These are phyloP conservation scores for Ambrosiella beaveri DNA, from an alignment of 2,329 filamentous ascomycete species.

Conservation along the genomic window DNA sequence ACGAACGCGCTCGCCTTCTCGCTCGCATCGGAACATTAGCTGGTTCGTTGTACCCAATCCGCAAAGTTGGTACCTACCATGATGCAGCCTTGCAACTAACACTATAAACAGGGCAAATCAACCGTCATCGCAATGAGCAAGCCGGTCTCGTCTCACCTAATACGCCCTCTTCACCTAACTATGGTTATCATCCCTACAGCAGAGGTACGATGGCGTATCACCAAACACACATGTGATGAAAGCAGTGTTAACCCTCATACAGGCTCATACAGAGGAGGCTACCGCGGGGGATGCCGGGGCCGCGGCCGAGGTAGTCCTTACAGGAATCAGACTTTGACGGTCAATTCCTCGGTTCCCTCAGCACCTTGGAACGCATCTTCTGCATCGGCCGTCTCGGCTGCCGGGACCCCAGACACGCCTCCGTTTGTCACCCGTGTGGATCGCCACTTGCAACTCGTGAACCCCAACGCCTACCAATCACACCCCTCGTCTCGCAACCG, in stretches of 20 bases:
- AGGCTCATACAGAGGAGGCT: conserved; percentile 14
- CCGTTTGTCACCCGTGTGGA: conserved; percentile 55
- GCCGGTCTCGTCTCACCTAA: conserved; percentile 18
- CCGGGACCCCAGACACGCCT: conserved; percentile 15
- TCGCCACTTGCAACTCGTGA: conserved; percentile 69
- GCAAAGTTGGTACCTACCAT: not conserved
- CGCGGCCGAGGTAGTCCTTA: conserved; percentile 16
- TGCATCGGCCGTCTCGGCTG: conserved; percentile 18
- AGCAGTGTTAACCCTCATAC: not conserved
- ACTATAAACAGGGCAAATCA: conserved; percentile 50
- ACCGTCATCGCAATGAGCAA: conserved; percentile 55
- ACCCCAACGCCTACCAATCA: conserved; percentile 39
- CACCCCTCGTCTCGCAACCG: conserved; percentile 19
- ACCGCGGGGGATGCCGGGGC: conserved; percentile 19
- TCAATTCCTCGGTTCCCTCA: conserved; percentile 19
- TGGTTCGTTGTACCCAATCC: conserved; percentile 21
- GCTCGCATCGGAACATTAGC: conserved; percentile 36
- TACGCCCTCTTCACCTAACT: not conserved
- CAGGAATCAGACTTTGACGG: not conserved
- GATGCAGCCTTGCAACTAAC: not conserved
- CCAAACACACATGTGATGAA: not conserved
- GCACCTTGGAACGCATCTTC: conserved; percentile 8
- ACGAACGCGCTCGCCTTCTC: conserved; percentile 33
- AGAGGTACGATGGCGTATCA: conserved; percentile 23
- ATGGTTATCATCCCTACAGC: conserved; percentile 18